Evolutionary conservation across 495 filamentous ascomycete genomes (phyloP), one percentile per base, ranked within the genome.

Genomic region (Neohortaea acidophila): DNA sequence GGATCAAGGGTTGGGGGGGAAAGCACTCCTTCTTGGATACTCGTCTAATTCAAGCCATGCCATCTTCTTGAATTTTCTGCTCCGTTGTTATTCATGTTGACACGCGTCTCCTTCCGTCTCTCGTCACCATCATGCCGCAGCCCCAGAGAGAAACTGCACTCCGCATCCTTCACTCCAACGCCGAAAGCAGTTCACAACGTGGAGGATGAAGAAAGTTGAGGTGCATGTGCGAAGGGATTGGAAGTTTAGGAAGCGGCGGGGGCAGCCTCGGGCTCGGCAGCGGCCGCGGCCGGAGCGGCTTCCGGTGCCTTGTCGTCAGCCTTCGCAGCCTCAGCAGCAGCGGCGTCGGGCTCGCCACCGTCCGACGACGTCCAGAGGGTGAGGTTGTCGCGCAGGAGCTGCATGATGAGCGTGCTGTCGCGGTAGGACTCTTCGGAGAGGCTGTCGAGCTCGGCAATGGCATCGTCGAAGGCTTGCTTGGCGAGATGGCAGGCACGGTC

Each of bases 381-480:
- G 45, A 99, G 72, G 71, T 99, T 99, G 64, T 99, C 89, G 59
- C 87, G 85, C 60, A 99, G 81, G 33, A 99, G 72, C 75, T 99
- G 89, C 89, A 99, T 99, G 70, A 99, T 99, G 52, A 99, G 78
- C 33, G 89, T 99, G 76, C 87, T 94, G 66, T 97, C 89, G 53
- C 91, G 86, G 77, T 97, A 97, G 51, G 85, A 93, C 64, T 97
- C 89, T 70, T 97, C 89, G 42, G 85, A 94, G 43, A 97, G 71
- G 14, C 87, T 94, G 69, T 97, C 89, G 51, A 97, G 84, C 74
- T 97, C 89, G 45, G 89, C 89, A 70, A 97, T 97, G 48, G 89
- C 89, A 66, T 97, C 89, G 61, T 97, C 89, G 53, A 97, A 97
- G 20, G 91, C 87, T 63, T 96, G 85, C 79, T 97, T 97, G 63